These are phyloP conservation scores for Perilla frutescens DNA, from an alignment of 257 asterid genomes.

Conservation along the genomic window DNA sequence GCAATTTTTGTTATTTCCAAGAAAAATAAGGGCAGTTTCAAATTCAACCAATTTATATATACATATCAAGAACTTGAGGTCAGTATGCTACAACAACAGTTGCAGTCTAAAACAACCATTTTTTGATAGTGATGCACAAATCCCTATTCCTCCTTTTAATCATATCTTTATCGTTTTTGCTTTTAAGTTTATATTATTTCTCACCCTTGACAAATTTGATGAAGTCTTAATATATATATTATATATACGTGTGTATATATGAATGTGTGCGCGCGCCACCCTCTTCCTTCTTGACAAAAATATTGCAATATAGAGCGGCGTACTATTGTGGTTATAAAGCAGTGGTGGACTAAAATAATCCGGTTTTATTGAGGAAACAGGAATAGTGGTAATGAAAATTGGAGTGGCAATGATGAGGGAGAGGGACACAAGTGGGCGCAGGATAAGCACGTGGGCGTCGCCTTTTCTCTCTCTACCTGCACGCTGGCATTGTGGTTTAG, in stretches of 20 bases:
- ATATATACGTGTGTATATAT: no score
- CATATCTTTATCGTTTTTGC: constrained; percentile 26
- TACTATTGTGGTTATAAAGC: constrained; percentile 36
- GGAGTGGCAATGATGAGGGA: constrained; percentile 66
- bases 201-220: background rate
- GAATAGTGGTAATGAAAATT: constrained; percentile 33
- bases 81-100: constrained; percentile 39
- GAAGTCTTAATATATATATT: no score
- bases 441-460: constrained; percentile 73
- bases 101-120: constrained; percentile 25
- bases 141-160: constrained; percentile 31
- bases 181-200: constrained; percentile 23
- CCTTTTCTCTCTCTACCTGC: constrained; percentile 72
- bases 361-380: constrained; percentile 27
- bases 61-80: constrained; percentile 51
- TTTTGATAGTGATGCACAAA: constrained; percentile 43
- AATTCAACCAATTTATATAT: constrained; percentile 38
- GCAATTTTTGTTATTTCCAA: constrained; percentile 36
- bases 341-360: constrained; percentile 49
- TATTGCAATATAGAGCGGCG: constrained; percentile 47
- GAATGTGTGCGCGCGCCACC: background rate
- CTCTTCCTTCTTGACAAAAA: background rate
- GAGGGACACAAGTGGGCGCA: constrained; percentile 60
- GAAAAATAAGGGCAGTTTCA: constrained; percentile 44
- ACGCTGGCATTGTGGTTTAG: constrained; percentile 59